Percentiles rank a stretch among this genome's conserved stretches.
phyloP scores from a whole-genome alignment of 441 rosid species.

The Rhodomyrtus psidioides region DNA sequence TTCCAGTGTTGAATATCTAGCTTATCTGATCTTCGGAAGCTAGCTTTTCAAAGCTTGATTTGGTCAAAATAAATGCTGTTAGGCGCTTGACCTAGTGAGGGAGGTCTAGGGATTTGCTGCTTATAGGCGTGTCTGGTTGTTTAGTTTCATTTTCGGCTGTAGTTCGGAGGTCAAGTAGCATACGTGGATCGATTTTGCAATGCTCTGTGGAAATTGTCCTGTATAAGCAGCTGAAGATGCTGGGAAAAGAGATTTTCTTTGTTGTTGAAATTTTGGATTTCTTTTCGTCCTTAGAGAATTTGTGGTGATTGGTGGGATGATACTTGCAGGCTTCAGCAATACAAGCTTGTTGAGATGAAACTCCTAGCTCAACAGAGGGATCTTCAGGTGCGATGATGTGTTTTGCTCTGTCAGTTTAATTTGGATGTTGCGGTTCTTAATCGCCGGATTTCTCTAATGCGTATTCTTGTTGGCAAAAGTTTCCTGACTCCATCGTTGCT shows the following conservation, averaged over 20 bases:
- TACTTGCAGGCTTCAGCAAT: conserved; percentile 77
- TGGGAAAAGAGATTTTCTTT: not conserved
- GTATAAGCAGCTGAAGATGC: not conserved
- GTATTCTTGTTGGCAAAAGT: not conserved
- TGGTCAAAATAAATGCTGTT: not conserved
- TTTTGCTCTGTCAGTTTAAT: not conserved
- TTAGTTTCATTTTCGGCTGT: not conserved
- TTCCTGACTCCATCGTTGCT: not conserved
- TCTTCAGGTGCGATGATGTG: conserved; percentile 53
- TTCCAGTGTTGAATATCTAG: not conserved
- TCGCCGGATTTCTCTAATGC: not conserved
- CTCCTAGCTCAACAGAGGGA: conserved; percentile 97
- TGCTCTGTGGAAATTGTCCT: not conserved
- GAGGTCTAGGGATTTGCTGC: not conserved
- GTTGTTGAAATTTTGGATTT: not conserved
- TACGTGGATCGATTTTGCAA: not conserved
- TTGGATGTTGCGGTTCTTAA: not conserved
- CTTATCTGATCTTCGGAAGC: not conserved
- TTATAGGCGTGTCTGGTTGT: not conserved
- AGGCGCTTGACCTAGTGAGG: not conserved
- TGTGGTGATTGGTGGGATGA: not conserved
- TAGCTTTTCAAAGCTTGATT: too few relatives aligned
- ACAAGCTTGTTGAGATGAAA: conserved; percentile 92
- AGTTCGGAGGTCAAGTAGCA: not conserved
- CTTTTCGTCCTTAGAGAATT: too few relatives aligned